A percentile compares a stretch with the other conserved stretches of the same genome.
Conservation (phyloP, 257 asterid genomes). For the Eucommia ulmoides region DNA sequence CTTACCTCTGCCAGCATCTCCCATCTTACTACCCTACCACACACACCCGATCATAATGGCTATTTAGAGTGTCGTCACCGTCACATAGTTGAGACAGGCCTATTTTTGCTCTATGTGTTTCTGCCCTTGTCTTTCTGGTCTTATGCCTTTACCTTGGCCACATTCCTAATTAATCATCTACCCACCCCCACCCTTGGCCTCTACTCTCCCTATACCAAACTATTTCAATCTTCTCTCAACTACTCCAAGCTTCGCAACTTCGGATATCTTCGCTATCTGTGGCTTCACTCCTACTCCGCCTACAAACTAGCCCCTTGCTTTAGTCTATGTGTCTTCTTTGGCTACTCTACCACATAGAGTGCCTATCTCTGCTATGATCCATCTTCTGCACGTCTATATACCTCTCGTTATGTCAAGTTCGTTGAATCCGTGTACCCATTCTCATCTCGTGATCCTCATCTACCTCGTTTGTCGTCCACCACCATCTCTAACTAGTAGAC, state of each 20-base stretch:
- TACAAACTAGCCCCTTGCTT: background rate
- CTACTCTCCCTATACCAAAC: too few relatives aligned
- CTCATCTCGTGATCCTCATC: background rate
- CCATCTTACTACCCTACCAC: background rate
- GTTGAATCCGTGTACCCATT: background rate
- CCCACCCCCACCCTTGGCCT: too few relatives aligned
- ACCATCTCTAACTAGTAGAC: background rate
- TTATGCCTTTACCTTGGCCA: background rate
- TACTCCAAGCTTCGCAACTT: background rate
- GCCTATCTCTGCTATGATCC: background rate
- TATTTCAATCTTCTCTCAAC: too few relatives aligned
- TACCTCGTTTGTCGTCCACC: background rate
- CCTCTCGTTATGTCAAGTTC: background rate
- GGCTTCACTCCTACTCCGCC: background rate
- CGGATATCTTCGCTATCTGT: background rate
- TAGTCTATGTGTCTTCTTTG: background rate
- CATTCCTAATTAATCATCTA: background rate
- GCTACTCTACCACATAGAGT: background rate
- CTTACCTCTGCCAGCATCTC: background rate
- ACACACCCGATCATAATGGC: background rate
- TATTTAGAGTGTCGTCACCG: background rate
- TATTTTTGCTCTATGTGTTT: background rate
- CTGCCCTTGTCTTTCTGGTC: background rate
- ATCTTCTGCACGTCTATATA: background rate
- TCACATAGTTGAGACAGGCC: background rate